A percentile compares a stretch with the other conserved stretches of the same genome.
Evolutionary conservation across 2,329 filamentous ascomycete genomes (phyloP).

Genomic region (Xylaria sp.): DNA sequence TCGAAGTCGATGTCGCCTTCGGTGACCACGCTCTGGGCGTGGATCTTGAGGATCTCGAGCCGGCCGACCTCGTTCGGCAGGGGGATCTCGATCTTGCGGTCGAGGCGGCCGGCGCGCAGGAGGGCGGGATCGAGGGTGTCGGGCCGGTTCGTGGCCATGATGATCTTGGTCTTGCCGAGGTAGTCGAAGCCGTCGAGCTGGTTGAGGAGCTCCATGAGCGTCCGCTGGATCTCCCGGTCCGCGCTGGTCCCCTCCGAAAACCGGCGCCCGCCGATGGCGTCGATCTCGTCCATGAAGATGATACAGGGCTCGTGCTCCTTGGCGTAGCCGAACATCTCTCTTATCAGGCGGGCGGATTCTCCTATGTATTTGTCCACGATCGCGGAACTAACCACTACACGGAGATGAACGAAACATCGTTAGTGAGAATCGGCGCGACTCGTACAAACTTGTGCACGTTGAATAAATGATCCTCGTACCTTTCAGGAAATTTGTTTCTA

Average conservation of each 20-base stretch:
- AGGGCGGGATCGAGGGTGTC: constrained; percentile 94
- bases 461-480: constrained; percentile 54
- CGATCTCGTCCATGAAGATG: constrained; percentile 99
- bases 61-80: constrained; percentile 96
- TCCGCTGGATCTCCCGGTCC: constrained; percentile 97
- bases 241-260: constrained; percentile 98
- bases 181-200: constrained; percentile 99
- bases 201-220: constrained; percentile 97
- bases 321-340: constrained; percentile 99
- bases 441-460: not conserved
- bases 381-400: constrained; percentile 88
- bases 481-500: constrained; percentile 98
- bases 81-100: constrained; percentile 97
- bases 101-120: constrained; percentile 87
- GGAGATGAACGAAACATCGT: constrained; percentile 5
- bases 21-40: constrained; percentile 80
- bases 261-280: constrained; percentile 93
- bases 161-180: constrained; percentile 99
- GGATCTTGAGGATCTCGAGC: constrained; percentile 97
- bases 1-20: constrained; percentile 98
- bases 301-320: constrained; percentile 99
- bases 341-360: constrained; percentile 93
- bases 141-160: constrained; percentile 98
- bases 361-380: constrained; percentile 99
- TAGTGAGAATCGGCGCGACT: constrained; percentile 12